These are phyloP conservation scores for Oxytropis ochrocephala DNA, from an alignment of 306 rosid genomes.

Conservation along the genomic window DNA sequence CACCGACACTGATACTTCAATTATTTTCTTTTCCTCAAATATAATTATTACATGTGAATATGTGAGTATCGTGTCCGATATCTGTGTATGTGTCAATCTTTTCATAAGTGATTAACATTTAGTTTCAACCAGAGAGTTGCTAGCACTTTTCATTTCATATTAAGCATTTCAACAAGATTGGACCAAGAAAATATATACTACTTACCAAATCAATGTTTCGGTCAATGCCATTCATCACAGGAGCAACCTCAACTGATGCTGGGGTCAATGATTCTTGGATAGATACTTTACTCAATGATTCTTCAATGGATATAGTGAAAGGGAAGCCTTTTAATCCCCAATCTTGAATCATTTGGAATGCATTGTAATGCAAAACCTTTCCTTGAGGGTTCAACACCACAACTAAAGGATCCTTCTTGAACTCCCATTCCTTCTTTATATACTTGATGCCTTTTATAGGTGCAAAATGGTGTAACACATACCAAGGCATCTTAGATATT, in stretches of 20 bases:
- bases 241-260: background rate
- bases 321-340: slow-evolving; percentile 45
- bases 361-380: slow-evolving; percentile 34
- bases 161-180: background rate
- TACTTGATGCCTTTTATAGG: background rate
- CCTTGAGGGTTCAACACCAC: slow-evolving; percentile 32
- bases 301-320: background rate
- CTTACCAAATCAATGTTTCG: slow-evolving; percentile 16
- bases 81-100: too few species aligned
- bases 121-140: too few species aligned
- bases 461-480: slow-evolving; percentile 12
- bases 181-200: background rate
- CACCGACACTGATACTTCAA: too few species aligned
- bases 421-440: background rate
- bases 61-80: too few species aligned
- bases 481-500: slow-evolving; percentile 44
- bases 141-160: too few species aligned
- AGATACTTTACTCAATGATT: background rate
- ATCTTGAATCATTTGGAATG: slow-evolving; percentile 35
- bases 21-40: too few species aligned
- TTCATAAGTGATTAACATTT: too few species aligned
- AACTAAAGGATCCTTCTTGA: slow-evolving; percentile 15
- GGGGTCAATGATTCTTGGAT: background rate
- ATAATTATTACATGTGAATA: too few species aligned
- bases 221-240: background rate